Evolutionary conservation across 1,284 basidiomycete genomes (phyloP).

Genomic region (Kalmanozyma brasiliensis): DNA sequence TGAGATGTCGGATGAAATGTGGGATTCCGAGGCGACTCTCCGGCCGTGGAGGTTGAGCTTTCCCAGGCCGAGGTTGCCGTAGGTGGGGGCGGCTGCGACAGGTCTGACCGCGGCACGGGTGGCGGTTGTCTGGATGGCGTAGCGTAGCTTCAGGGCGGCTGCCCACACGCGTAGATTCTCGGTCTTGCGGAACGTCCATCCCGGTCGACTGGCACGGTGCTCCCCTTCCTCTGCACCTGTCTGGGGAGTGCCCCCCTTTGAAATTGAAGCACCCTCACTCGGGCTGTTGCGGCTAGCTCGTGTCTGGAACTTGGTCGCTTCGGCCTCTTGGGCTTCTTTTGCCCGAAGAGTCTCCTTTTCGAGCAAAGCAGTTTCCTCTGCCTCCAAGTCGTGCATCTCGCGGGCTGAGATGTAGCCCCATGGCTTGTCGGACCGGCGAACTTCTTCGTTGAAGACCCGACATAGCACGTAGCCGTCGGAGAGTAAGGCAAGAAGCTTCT

Average conservation of each 20-base stretch:
- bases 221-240: neutral
- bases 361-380: slow-evolving; percentile 69
- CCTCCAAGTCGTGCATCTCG: slow-evolving; percentile 73
- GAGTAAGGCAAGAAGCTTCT: slow-evolving; percentile 15
- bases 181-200: slow-evolving; percentile 53
- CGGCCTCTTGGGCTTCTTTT: slow-evolving; percentile 68
- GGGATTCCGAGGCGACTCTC: slow-evolving; percentile 32
- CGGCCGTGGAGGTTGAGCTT: slow-evolving; percentile 41
- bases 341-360: slow-evolving; percentile 26
- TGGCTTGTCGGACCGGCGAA: slow-evolving; percentile 80
- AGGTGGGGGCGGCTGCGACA: slow-evolving; percentile 3
- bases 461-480: slow-evolving; percentile 81
- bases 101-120: slow-evolving; percentile 9
- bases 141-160: slow-evolving; percentile 47
- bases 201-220: slow-evolving; percentile 11
- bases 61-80: slow-evolving; percentile 34
- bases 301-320: slow-evolving; percentile 60
- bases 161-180: slow-evolving; percentile 54
- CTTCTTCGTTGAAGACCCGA: slow-evolving; percentile 79
- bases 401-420: slow-evolving; percentile 86
- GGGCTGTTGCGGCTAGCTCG: slow-evolving; percentile 9
- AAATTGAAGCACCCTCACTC: slow-evolving; percentile 2
- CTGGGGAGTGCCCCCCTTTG: neutral
- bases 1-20: neutral
- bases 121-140: slow-evolving; percentile 40